Evolutionary conservation across 2,329 filamentous ascomycete species (phyloP).

Genomic region (Aspergillus vadensis): DNA sequence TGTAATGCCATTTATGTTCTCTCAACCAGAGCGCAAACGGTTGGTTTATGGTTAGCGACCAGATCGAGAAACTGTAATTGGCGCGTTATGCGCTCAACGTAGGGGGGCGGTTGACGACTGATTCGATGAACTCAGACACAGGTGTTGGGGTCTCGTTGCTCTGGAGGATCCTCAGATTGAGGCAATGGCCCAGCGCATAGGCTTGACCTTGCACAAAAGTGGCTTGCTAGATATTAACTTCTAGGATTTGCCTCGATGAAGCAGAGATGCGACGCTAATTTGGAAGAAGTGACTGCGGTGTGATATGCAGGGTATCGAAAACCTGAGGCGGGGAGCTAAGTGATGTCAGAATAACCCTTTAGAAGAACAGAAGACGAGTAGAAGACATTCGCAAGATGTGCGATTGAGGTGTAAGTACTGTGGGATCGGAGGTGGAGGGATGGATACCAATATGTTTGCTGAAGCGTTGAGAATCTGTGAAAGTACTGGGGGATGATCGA

Average conservation of each 20-base stretch:
- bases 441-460: background rate
- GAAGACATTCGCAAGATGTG: background rate
- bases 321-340: conserved; percentile 4
- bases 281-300: background rate
- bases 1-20: conserved; percentile 30
- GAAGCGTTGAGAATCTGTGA: background rate
- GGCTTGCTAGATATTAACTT: background rate
- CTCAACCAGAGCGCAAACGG: background rate
- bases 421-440: background rate
- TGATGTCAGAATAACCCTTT: background rate
- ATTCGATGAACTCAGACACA: background rate
- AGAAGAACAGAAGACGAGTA: background rate
- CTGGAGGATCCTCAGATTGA: background rate
- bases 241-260: background rate
- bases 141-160: background rate
- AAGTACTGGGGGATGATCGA: background rate
- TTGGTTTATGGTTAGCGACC: background rate
- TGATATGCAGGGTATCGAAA: background rate
- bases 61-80: background rate
- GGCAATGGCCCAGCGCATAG: background rate
- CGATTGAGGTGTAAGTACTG: background rate
- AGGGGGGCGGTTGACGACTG: background rate
- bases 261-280: background rate
- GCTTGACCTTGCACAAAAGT: background rate
- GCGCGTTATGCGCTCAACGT: background rate